Evolutionary conservation across 257 asterid species (phyloP).

Genomic region (Rhazya stricta): DNA sequence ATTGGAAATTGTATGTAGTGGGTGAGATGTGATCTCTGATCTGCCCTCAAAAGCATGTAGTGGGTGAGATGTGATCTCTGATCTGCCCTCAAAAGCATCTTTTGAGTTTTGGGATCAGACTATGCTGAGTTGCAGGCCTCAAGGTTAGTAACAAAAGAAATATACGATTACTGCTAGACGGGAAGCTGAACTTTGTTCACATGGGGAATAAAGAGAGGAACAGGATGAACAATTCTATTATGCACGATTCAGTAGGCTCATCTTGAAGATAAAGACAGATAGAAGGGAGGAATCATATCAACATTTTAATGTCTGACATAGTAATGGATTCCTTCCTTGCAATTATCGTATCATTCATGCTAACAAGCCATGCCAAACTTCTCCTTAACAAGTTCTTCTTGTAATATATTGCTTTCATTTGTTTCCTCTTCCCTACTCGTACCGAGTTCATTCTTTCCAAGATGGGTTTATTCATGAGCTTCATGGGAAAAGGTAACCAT

Average conservation of each 20-base stretch:
- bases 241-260: conserved; percentile 4
- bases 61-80: not conserved
- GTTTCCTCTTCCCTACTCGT: not conserved
- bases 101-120: not conserved
- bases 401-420: conserved; percentile 13
- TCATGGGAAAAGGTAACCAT: conserved; percentile 66
- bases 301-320: conserved; percentile 1
- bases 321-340: conserved; percentile 53
- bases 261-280: conserved; percentile 4
- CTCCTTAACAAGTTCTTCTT: conserved; percentile 5
- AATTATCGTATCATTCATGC: conserved; percentile 4
- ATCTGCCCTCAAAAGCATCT: not conserved
- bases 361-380: conserved; percentile 41
- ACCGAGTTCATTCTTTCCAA: conserved; percentile 14
- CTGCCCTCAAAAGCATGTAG: not conserved
- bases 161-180: not conserved
- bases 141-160: not conserved
- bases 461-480: conserved; percentile 70
- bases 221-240: not conserved
- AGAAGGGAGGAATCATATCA: conserved; percentile 29
- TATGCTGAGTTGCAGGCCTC: not conserved
- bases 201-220: not conserved
- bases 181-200: not conserved
- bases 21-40: not conserved
- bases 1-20: not conserved